Evolutionary conservation across 805 yeast genomes (phyloP).

Genomic region (Metschnikowia kunwiensis): DNA sequence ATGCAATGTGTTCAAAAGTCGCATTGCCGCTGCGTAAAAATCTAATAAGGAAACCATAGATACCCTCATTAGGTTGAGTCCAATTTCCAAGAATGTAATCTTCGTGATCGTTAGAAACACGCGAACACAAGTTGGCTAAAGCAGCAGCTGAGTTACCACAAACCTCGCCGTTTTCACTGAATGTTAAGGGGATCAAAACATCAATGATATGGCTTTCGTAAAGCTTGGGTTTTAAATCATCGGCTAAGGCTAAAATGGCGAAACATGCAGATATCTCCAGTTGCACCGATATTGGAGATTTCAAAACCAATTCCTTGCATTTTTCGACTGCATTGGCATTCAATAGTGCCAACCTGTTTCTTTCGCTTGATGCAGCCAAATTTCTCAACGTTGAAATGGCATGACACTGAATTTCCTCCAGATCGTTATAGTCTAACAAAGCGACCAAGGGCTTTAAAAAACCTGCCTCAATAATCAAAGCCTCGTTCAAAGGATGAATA

Average conservation of each 20-base stretch:
- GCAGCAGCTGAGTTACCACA: slow-evolving; percentile 99
- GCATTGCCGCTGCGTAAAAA: slow-evolving; percentile 82
- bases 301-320: slow-evolving; percentile 81
- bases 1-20: slow-evolving; percentile 95
- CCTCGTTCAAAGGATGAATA: slow-evolving; percentile 94
- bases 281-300: slow-evolving; percentile 88
- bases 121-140: slow-evolving; percentile 88
- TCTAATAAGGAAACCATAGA: slow-evolving; percentile 74
- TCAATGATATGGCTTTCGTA: slow-evolving; percentile 81
- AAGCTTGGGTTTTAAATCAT: slow-evolving; percentile 82
- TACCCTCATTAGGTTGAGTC: slow-evolving; percentile 79
- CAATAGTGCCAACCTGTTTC: slow-evolving; percentile 84
- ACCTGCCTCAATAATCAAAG: slow-evolving; percentile 93
- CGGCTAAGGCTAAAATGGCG: slow-evolving; percentile 95
- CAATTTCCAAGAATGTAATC: slow-evolving; percentile 72
- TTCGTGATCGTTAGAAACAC: slow-evolving; percentile 74
- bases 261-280: slow-evolving; percentile 95
- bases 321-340: slow-evolving; percentile 95
- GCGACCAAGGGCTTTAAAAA: slow-evolving; percentile 88
- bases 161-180: slow-evolving; percentile 84
- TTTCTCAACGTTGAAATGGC: slow-evolving; percentile 95
- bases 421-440: slow-evolving; percentile 76
- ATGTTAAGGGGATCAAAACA: slow-evolving; percentile 88
- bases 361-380: slow-evolving; percentile 92
- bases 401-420: slow-evolving; percentile 97